Evolutionary conservation across 768 basidiomycete species (phyloP), one percentile per base, ranked within the genome.

Genomic region (Pleurotus djamor): DNA sequence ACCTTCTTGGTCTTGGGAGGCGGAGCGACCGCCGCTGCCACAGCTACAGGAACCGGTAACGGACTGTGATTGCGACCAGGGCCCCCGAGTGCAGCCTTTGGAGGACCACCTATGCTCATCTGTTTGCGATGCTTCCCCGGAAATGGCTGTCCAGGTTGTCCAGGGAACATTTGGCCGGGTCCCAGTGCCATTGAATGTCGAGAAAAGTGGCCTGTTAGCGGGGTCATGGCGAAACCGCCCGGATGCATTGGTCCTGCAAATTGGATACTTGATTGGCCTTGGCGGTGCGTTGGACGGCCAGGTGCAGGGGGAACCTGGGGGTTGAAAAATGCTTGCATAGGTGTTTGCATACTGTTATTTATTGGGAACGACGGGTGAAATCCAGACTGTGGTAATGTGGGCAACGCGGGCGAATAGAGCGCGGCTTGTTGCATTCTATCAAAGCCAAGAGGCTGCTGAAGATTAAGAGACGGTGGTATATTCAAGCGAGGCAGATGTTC

Each of bases 51-150:
- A 8, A 68, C 59, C 8, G 84, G 79, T 60, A 89, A 72, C 9
- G 91, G 90, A 69, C 86, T 89, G 52, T 86, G 79, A 73, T 90
- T 94, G 48, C 89, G 83, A 48, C 85, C 83, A 10, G 89, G 91
- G 0, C 92, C 92, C 14, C 92, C 92, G 2, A 94, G 74, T 0
- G 85, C 81, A 0, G 92, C 92, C 70, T 94, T 94, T 7, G 92
- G 92, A n/a, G 92, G 92, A 5, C 92, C 92, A 10, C 92, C 92
- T 7, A 89, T 83, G 68, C 87, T 91, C 47, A 88, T 81, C 59
- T 89, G 83, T 45, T 90, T 80, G 69, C 88, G 79, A 67, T 79
- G 88, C 58, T 88, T 75, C 33, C 81, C 83, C 5, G 82, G 80
- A 64, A 84, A 87, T 2, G 82, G 85, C 58, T 79, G 79, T 13